Evolutionary conservation across 2,329 filamentous ascomycete species (phyloP), one percentile per base, ranked within the genome.

Genomic region (Byssoonygena ceratinophila): DNA sequence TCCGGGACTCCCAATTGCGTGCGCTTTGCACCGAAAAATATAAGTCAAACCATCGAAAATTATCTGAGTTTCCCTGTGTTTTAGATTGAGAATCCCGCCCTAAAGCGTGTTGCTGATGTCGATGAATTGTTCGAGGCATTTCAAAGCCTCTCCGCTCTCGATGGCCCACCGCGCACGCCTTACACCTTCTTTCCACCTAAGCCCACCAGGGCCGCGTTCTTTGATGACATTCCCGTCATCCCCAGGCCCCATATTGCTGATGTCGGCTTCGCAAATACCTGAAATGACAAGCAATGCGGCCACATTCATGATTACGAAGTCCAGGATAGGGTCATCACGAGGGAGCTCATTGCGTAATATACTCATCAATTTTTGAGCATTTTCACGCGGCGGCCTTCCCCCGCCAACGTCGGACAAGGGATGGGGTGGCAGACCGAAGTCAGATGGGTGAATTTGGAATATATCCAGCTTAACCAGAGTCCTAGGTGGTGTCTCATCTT

Each of bases 301-400:
- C 1, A 91, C 86, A 64, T 98, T 98, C 70, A 97, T 85, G 48
- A 97, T 76, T 18, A 98, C 88, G 64, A 98, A 98, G 64, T 94
- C 84, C 56, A 96, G 70, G 49, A 98, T 87, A 0, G 92, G 88
- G 60, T 95, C 81, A 60, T 94, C 81, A 9, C 78, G 77, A 0
- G 81, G 73, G 44, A 94, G 68, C 67, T 94, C 78, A 57, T 85
- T 84, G 48, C 77, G 76, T 53, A 98, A 70, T 40, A 98, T 84
- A 56, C 77, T 78, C 66, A 82, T 83, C 55, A 98, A 71, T 44
- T 95, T 94, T 56, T 77, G 77, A 0, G 92, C 92, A 64, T 98
- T 98, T 69, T 94, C 85, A 46, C 79, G 78, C 1, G 92, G 89
- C 61, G 85, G 81, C 68, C 91, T 90, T 6, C 90, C 90, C 0